Percentiles rank a stretch among this genome's conserved stretches.
phyloP scores from a whole-genome alignment of 768 basidiomycete genomes.

The Mycena albidolilacea region DNA sequence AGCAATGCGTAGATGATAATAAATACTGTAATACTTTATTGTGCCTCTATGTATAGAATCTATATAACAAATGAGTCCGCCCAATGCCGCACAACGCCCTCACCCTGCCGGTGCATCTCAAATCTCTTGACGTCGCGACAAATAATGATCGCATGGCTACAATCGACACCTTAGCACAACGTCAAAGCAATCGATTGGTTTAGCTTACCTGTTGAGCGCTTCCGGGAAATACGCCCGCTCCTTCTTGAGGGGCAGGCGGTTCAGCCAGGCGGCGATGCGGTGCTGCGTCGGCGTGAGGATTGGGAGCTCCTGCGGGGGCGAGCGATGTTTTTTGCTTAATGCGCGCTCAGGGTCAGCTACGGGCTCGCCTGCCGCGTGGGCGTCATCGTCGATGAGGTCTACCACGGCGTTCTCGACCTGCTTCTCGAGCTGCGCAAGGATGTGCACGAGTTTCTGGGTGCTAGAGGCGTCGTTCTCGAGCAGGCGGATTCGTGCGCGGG shows the following conservation, averaged over 20 bases:
- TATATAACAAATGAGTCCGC: conserved; percentile 26
- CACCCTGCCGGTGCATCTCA: conserved; percentile 70
- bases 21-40: neutral
- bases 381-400: conserved; percentile 69
- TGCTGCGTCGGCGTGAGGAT: conserved; percentile 71
- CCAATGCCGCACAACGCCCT: conserved; percentile 63
- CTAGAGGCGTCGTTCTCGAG: conserved; percentile 71
- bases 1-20: neutral
- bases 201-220: conserved; percentile 59
- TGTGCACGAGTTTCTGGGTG: conserved; percentile 66
- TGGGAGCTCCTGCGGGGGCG: conserved; percentile 51
- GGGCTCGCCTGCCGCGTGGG: conserved; percentile 36
- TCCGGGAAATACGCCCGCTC: conserved; percentile 74
- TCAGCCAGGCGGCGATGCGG: conserved; percentile 71
- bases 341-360: conserved; percentile 9
- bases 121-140: conserved; percentile 77
- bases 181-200: too few species aligned
- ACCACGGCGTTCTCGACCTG: conserved; percentile 73
- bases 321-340: neutral
- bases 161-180: too few species aligned
- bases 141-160: conserved; percentile 78
- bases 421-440: conserved; percentile 71
- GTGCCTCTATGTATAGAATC: neutral
- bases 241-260: conserved; percentile 81
- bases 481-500: conserved; percentile 73